phyloP scores from a whole-genome alignment of 1,284 basidiomycete species.

The Fomitopsis betulina region DNA sequence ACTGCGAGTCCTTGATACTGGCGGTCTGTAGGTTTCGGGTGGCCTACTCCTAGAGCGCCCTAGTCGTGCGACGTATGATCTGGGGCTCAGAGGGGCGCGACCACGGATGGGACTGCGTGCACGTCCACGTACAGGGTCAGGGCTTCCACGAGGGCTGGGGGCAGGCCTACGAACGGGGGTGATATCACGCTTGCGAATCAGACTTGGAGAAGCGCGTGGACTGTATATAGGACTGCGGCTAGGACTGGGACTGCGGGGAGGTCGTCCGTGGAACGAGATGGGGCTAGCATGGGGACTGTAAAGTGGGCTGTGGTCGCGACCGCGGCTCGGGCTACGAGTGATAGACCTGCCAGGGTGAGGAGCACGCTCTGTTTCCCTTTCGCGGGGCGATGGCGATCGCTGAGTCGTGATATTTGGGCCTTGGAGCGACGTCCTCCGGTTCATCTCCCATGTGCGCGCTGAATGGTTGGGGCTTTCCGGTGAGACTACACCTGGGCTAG shows the following conservation, averaged over 20 bases:
- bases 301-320: neutral
- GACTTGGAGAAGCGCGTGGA: neutral
- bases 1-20: neutral
- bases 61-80: neutral
- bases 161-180: neutral
- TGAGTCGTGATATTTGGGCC: neutral
- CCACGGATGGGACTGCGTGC: neutral
- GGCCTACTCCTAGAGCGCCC: neutral
- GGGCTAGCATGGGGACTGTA: neutral
- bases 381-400: constrained; percentile 6
- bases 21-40: neutral
- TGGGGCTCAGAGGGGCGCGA: neutral
- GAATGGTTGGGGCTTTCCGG: neutral
- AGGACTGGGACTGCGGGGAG: neutral
- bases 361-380: neutral
- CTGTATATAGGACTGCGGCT: neutral
- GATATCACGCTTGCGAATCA: neutral
- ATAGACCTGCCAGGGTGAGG: neutral
- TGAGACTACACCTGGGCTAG: neutral
- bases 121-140: neutral
- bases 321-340: neutral
- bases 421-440: neutral
- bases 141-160: neutral
- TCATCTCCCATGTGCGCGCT: neutral
- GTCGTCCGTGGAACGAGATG: neutral